Evolutionary conservation across 2,329 filamentous ascomycete genomes (phyloP).

Genomic region (Penicillium olsonii): DNA sequence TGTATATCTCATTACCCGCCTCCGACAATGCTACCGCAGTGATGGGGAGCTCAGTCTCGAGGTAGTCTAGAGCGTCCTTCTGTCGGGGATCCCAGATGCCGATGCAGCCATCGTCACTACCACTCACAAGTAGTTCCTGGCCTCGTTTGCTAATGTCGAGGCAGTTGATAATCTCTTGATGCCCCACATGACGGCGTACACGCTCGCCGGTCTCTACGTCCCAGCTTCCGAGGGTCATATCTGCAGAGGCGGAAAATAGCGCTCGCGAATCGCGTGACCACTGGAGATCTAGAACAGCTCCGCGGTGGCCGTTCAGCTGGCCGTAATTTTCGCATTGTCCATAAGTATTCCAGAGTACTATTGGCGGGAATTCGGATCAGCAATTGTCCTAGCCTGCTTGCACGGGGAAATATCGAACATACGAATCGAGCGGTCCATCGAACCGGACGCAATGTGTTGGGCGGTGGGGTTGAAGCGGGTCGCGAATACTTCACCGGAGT

Average conservation of each 20-base stretch:
- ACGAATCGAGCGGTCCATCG: conserved; percentile 92
- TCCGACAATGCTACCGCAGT: conserved; percentile 90
- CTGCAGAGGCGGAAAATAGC: conserved; percentile 88
- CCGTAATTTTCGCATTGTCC: conserved; percentile 96
- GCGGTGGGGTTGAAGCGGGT: conserved; percentile 88
- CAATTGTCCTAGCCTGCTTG: not conserved
- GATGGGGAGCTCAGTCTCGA: conserved; percentile 88
- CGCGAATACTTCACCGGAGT: conserved; percentile 82
- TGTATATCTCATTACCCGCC: conserved; percentile 92
- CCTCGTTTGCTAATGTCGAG: conserved; percentile 86
- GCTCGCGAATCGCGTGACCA: conserved; percentile 95
- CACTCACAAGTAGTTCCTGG: conserved; percentile 86
- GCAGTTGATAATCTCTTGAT: conserved; percentile 94
- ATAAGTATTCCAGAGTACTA: conserved; percentile 91
- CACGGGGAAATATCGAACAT: conserved; percentile 37
- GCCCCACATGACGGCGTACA: conserved; percentile 87
- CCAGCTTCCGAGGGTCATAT: conserved; percentile 92
- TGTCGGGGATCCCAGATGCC: conserved; percentile 94
- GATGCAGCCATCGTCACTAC: conserved; percentile 89
- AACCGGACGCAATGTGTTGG: conserved; percentile 86
- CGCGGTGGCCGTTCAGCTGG: conserved; percentile 81
- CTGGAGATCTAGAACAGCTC: conserved; percentile 86
- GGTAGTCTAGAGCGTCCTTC: conserved; percentile 83
- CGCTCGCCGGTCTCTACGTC: conserved; percentile 88
- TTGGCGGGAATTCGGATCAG: not conserved